These are phyloP conservation scores for Fusarium succisae DNA, from an alignment of 2,329 filamentous ascomycete species.

Conservation along the genomic window DNA sequence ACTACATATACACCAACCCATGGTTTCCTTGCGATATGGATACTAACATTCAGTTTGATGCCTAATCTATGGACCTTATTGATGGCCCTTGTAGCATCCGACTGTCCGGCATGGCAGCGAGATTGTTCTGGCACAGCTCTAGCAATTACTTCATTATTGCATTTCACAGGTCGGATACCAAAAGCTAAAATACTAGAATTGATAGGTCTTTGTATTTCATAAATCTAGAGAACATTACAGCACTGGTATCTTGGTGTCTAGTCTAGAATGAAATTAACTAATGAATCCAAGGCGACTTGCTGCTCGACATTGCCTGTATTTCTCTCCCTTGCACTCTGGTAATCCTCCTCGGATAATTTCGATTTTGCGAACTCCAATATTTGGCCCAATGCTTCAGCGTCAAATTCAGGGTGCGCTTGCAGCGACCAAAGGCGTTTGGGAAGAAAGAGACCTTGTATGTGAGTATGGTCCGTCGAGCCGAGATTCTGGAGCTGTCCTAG, in stretches of 20 bases:
- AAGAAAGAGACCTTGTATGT: neutral
- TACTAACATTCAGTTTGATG: neutral
- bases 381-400: neutral
- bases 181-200: neutral
- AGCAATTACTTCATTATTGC: neutral
- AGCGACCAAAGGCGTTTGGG: neutral
- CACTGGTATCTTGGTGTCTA: neutral
- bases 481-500: neutral
- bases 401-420: neutral
- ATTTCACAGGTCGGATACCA: neutral
- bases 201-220: neutral
- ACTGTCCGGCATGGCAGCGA: neutral
- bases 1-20: neutral
- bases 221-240: neutral
- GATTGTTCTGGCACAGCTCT: neutral
- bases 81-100: neutral
- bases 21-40: fast-evolving
- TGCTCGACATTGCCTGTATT: neutral
- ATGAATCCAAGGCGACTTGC: neutral
- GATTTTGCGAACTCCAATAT: neutral
- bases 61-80: neutral
- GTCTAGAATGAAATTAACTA: neutral
- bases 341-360: neutral
- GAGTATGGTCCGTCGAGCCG: neutral
- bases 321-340: neutral